Conservation (phyloP, 352 stramenopile genomes). For the Aphanomyces invadans region DNA sequence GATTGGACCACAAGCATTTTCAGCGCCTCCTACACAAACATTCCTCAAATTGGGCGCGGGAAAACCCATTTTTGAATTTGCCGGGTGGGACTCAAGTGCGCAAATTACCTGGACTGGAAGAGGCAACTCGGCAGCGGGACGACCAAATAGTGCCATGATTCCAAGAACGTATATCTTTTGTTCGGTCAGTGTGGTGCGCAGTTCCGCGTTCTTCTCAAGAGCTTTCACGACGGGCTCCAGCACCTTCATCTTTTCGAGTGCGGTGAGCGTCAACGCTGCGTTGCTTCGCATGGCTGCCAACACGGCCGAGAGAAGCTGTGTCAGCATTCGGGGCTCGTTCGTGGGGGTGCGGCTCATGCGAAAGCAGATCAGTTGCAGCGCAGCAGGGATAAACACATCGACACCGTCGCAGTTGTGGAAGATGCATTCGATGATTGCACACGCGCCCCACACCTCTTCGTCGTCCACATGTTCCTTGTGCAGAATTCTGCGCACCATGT, state of each 20-base stretch:
- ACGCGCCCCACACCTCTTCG: conserved; percentile 61
- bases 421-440: conserved; percentile 64
- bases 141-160: conserved; percentile 83
- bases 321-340: conserved; percentile 47
- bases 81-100: neutral
- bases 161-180: conserved; percentile 91
- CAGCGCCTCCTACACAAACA: conserved; percentile 58
- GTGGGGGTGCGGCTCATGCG: conserved; percentile 42
- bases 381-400: conserved; percentile 63
- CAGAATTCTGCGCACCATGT: conserved; percentile 69
- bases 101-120: conserved; percentile 45
- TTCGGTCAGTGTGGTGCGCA: conserved; percentile 75
- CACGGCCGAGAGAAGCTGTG: conserved; percentile 80
- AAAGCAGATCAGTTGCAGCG: conserved; percentile 54
- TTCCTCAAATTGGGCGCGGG: neutral
- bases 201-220: conserved; percentile 82
- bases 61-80: neutral
- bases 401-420: conserved; percentile 78
- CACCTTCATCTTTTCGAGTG: conserved; percentile 82
- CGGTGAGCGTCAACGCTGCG: conserved; percentile 74
- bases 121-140: conserved; percentile 75
- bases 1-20: conserved; percentile 69
- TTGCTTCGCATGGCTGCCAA: conserved; percentile 92
- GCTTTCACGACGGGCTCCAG: conserved; percentile 86
- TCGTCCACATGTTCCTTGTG: conserved; percentile 47